phyloP scores from a whole-genome alignment of 116 monocot species.

The Iris pallida region DNA sequence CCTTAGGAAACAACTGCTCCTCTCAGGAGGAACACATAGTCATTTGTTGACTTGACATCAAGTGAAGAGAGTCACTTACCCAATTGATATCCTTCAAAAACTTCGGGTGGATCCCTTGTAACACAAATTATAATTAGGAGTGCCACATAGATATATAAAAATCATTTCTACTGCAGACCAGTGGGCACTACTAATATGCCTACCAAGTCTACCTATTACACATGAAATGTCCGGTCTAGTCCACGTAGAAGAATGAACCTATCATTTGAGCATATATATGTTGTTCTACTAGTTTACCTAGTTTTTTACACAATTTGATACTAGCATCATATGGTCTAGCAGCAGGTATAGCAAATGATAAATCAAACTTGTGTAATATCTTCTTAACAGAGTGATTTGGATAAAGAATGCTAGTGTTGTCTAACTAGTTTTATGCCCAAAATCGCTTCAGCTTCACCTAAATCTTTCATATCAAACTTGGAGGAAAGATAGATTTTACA shows the following conservation, averaged over 20 bases:
- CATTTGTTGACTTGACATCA: not conserved
- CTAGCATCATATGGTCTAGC: not conserved
- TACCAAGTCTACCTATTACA: not conserved
- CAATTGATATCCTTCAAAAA: not conserved
- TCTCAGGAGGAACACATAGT: not conserved
- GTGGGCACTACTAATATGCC: not conserved
- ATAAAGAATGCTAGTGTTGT: too few relatives aligned
- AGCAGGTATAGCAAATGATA: not conserved
- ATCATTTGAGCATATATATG: conserved; percentile 6
- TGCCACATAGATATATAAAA: not conserved
- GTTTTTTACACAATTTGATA: not conserved
- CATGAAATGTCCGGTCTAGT: not conserved
- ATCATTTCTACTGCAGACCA: not conserved
- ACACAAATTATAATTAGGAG: not conserved
- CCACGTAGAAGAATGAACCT: not conserved
- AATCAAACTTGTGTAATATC: not conserved
- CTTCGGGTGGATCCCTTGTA: not conserved
- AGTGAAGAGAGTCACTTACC: not conserved
- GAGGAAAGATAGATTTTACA: not conserved
- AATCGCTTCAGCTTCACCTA: not conserved
- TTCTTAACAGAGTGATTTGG: not conserved
- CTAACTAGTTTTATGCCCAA: not conserved
- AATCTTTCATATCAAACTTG: conserved; percentile 10
- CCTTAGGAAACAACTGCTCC: not conserved
- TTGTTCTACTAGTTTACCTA: not conserved